Base-by-base conservation (phyloP, 352 stramenopile genomes). In the Globisporangium radiosum region DNA sequence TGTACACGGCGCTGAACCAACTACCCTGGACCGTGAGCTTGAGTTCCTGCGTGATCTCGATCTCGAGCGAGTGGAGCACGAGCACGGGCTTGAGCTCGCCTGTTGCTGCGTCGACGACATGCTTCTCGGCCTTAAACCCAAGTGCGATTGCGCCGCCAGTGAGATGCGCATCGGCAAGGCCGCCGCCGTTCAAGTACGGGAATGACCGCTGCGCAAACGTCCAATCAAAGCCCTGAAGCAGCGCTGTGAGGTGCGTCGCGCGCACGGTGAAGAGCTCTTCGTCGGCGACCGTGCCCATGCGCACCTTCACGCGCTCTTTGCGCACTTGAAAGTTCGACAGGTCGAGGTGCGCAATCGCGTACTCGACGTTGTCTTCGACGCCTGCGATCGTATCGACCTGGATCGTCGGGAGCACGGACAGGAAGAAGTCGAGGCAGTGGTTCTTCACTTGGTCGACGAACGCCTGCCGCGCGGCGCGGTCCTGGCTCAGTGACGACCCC, bases 1-100 rank as follows among this genome's bases (percentile, higher is more conserved):
- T 94, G 68, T 94, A 94, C 6, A 94, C 68, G 7, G 81, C 74
- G 52, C 82, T 92, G 65, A 94, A 94, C 85, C 85, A 94, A 47
- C 82, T 92, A 8, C 82, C 82, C 63, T 94, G 80, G 2, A 94
- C 76, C 0, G 72, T 85, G 55, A 94, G 73, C 60, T 90, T 94
- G 40, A 94, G 66, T 47, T 92, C 82, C 44, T 92, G 71, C 10
- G 81, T 81, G 54, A 94, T 94, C 42, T 91, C 85, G 40, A 94
- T 91, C 45, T 78, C 71, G 68, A 94, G 90, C 51, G 85, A 92
- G 52, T 89, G 87, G 6, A 94, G 62, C 43, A 88, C 82, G n/a
- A 94, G 55, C 13, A 74, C 78, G 6, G 85, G 85, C 49, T 83
- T 79, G 53, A 81, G 87, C 49, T 88, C 81, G 14, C 78, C 77